These are phyloP conservation scores for Pelargonium cotyledonis DNA, from an alignment of 441 rosid genomes.

Conservation along the genomic window DNA sequence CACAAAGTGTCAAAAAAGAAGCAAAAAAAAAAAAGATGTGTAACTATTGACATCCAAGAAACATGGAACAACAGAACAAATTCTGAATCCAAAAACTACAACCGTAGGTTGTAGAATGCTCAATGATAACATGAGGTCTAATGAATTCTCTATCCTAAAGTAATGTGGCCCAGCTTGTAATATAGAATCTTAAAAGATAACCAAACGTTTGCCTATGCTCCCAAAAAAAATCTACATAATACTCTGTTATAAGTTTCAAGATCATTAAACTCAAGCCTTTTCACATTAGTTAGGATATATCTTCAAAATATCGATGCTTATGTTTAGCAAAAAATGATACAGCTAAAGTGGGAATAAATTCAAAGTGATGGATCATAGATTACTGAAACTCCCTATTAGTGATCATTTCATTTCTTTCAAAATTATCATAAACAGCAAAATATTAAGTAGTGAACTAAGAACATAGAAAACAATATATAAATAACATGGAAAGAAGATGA, in stretches of 20 bases:
- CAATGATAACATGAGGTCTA: background rate
- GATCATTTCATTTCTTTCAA: background rate
- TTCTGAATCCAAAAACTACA: background rate
- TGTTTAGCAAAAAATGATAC: background rate
- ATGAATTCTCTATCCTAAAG: too few species aligned
- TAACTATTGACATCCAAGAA: too few species aligned
- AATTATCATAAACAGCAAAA: background rate
- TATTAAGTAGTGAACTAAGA: background rate
- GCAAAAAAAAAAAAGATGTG: background rate
- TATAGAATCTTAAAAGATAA: background rate
- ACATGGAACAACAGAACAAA: background rate
- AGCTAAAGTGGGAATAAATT: background rate
- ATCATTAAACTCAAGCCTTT: background rate
- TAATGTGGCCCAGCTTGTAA: background rate
- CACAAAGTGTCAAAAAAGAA: background rate
- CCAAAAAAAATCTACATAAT: background rate
- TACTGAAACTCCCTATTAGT: background rate
- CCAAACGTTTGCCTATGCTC: background rate
- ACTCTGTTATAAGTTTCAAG: too few species aligned
- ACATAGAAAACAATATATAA: background rate
- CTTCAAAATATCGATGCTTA: background rate
- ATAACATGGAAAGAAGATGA: conserved; percentile 15
- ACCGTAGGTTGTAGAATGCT: background rate
- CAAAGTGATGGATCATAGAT: background rate
- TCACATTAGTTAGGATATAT: background rate